Conservation (phyloP, 768 basidiomycete genomes). For the Auricularia heimuer region DNA sequence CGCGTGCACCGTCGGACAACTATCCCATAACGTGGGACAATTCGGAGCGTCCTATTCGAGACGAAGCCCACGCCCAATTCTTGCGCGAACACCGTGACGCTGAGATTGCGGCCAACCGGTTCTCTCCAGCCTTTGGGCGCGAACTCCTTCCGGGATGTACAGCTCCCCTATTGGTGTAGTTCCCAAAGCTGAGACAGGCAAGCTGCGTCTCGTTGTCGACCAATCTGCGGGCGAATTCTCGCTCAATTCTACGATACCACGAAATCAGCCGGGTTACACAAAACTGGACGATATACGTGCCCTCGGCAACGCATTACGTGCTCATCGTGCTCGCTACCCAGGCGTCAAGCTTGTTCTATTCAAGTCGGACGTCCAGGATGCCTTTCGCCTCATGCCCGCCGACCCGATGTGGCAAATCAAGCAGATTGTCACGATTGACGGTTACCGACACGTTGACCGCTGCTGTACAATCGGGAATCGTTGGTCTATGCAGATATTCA, state of each 20-base stretch:
- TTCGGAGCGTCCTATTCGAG: neutral
- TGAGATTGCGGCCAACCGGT: conserved; percentile 12
- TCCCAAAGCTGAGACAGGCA: conserved; percentile 25
- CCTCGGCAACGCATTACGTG: conserved; percentile 14
- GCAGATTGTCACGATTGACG: conserved; percentile 26
- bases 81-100: conserved; percentile 18
- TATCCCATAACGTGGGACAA: conserved; percentile 19
- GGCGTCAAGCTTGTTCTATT: conserved; percentile 13
- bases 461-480: conserved; percentile 25
- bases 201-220: conserved; percentile 29
- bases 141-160: conserved; percentile 37
- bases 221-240: conserved; percentile 26
- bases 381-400: conserved; percentile 27
- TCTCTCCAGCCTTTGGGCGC: conserved; percentile 22
- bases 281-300: conserved; percentile 27
- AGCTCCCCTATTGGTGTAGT: conserved; percentile 29
- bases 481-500: conserved; percentile 18
- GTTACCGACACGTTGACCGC: conserved; percentile 21
- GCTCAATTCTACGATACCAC: conserved; percentile 28
- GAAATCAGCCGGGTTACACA: conserved; percentile 14
- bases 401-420: conserved; percentile 33
- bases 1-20: conserved; percentile 14
- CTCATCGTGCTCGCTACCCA: conserved; percentile 2
- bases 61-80: conserved; percentile 14
- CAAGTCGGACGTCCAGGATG: conserved; percentile 30